Base-by-base conservation (phyloP, 257 asterid genomes). In the Ophiorrhiza pumila region DNA sequence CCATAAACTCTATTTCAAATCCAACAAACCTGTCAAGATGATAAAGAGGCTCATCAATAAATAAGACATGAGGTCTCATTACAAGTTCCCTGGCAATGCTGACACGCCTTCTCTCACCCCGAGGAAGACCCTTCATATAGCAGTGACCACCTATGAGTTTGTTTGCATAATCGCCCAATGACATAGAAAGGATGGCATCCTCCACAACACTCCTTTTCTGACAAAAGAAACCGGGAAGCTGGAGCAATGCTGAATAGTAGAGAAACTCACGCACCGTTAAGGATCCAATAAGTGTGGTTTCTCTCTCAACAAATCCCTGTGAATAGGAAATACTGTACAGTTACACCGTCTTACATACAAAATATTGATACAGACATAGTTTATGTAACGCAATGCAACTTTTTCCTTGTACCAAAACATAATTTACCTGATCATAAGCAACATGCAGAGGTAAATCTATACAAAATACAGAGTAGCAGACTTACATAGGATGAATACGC, bases 181-280 rank as follows among this genome's bases (percentile, higher is more conserved):
- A 92, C 99, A 95, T 95, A 58, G 98, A 86, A 71, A 71, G 70
- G 58, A 95, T 95, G 15, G 98, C 97, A 79, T 95, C 98, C 78
- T 95, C 99, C 64, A 95, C 93, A 22, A 87, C 90, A 65, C 92
- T 87, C 80, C 80, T 89, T 81, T 85, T 92, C 79, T 81, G 87
- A 62, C 68, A 81, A 78, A 89, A 83, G 86, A 90, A 92, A 75
- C 98, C 96, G 8, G 94, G 97, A 83, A 92, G 95, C 89, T 95
- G 99, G 81, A 95, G 97, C 83, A 90, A 74, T 74, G 97, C 96
- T 52, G 99, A 90, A 87, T 95, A 92, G 86, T 92, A 87, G 76
- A 95, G 97, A 89, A 89, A 92, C 87, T 95, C 99, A n/a, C 98
- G 97, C 79, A 95, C 98, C 18, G 99, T 92, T 83, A 95, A 82